Base-by-base conservation (phyloP, 768 basidiomycete genomes). In the Mycena indigotica region DNA sequence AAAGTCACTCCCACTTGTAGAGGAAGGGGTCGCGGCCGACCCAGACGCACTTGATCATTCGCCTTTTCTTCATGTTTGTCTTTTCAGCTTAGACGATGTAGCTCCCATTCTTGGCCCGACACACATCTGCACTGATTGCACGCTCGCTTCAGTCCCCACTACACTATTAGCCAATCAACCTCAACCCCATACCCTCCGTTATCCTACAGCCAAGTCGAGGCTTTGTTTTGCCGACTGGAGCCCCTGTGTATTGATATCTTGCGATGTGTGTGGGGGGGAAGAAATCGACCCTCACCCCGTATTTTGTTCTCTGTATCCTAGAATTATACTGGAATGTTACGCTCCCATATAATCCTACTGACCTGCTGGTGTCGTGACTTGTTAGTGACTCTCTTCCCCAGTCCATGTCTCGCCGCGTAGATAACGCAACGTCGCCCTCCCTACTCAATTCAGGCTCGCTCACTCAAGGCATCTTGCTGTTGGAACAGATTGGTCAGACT, bases 1-100 rank as follows among this genome's bases (percentile, higher is more conserved):
- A 73, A 77, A 41, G 56, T 56, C 17, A 54, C 46, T 8, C 46
- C 46, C 72, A 80, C 28, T 79, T 79, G 35, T 74, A 76, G 49
- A 75, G 77, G 38, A 73, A 74, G 35, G 72, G 74, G 46, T 26
- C 12, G 46, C 8, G 25, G 46, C 46, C 25, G 28, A n/a, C 15
- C 41, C 56, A 71, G 77, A 60, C 77, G 78, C 45, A 62, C 52
- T 23, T 29, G 28, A 56, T 38, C 29, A 21, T 45, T 44, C 51
- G 41, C n/a, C 25, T 61, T 61, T 61, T 52, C n/a, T 44, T 44
- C 41, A 60, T 35, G 16, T 35, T 41, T 50, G 46, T 49, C 60
- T 32, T 52, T 50, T 64, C 53, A 59, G 17, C 48, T 56, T 62
- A 62, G 56, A 62, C 28, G 5, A 46, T 63, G 57, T 65, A 60